These are phyloP conservation scores for Lactarius akahatsu DNA, from an alignment of 768 basidiomycete species.

Conservation along the genomic window DNA sequence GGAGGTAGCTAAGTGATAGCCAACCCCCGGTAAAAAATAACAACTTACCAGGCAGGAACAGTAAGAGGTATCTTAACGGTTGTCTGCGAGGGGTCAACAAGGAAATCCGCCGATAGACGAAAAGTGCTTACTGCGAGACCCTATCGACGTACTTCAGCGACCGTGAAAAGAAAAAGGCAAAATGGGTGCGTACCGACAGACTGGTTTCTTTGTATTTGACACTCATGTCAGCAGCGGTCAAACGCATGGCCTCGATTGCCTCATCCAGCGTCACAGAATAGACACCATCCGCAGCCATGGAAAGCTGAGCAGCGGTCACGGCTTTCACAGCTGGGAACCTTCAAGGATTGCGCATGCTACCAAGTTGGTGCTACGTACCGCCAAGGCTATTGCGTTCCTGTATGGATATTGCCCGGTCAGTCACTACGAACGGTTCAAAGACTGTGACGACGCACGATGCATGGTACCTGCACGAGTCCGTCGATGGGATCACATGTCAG, in stretches of 20 bases:
- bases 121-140: slow-evolving; percentile 55
- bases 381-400: slow-evolving; percentile 86
- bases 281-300: slow-evolving; percentile 87
- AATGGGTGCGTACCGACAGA: slow-evolving; percentile 61
- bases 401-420: slow-evolving; percentile 1
- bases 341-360: background rate
- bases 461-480: slow-evolving; percentile 92
- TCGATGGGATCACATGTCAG: slow-evolving; percentile 95
- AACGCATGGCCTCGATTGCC: slow-evolving; percentile 92
- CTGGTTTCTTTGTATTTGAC: slow-evolving; percentile 95
- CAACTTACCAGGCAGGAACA: slow-evolving; percentile 69
- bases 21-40: background rate
- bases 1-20: background rate
- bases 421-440: slow-evolving; percentile 10
- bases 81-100: slow-evolving; percentile 42
- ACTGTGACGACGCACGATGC: slow-evolving; percentile 64
- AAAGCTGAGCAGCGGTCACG: slow-evolving; percentile 89
- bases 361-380: slow-evolving; percentile 45
- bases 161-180: background rate
- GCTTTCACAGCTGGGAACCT: slow-evolving; percentile 75
- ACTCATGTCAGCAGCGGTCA: slow-evolving; percentile 94
- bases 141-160: slow-evolving; percentile 33
- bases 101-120: slow-evolving; percentile 21
- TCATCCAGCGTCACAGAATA: slow-evolving; percentile 90
- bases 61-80: slow-evolving; percentile 83